Percentiles rank a stretch among this genome's conserved stretches.
These are phyloP conservation scores for Pigoraptor vietnamica DNA, from an alignment of 78 protist species.

Conservation along the genomic window DNA sequence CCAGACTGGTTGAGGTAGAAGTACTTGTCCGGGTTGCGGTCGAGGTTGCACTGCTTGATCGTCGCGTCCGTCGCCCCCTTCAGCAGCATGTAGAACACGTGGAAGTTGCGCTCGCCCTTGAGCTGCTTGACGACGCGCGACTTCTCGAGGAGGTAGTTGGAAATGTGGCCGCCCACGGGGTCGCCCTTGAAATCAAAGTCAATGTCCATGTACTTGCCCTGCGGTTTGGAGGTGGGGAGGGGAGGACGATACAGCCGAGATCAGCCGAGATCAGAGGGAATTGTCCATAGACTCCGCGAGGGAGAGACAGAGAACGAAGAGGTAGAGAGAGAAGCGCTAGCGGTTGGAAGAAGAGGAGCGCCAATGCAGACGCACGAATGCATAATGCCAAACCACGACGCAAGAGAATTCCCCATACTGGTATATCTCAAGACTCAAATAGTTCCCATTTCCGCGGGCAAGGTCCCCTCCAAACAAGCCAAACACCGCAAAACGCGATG, in stretches of 20 bases:
- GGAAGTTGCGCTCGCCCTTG: constrained; percentile 42
- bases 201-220: constrained; percentile 86
- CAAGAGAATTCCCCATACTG: too few relatives aligned
- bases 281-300: not conserved
- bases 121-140: constrained; percentile 32
- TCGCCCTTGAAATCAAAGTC: constrained; percentile 74
- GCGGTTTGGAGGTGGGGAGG: too few relatives aligned
- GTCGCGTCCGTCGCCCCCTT: not conserved
- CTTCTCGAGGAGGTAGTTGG: constrained; percentile 57
- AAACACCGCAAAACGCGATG: too few relatives aligned
- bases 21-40: constrained; percentile 40
- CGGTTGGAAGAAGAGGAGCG: too few relatives aligned
- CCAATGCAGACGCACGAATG: too few relatives aligned
- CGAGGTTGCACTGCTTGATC: constrained; percentile 21
- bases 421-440: too few relatives aligned
- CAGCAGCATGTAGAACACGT: constrained; percentile 37
- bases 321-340: not conserved
- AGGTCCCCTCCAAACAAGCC: too few relatives aligned
- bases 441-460: too few relatives aligned
- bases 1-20: constrained; percentile 45
- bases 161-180: constrained; percentile 58
- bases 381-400: too few relatives aligned
- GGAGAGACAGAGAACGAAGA: too few relatives aligned
- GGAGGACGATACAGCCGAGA: too few relatives aligned
- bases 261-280: too few relatives aligned